These are phyloP conservation scores for Silene uniflora DNA, from an alignment of 148 eudicot species.

Conservation along the genomic window DNA sequence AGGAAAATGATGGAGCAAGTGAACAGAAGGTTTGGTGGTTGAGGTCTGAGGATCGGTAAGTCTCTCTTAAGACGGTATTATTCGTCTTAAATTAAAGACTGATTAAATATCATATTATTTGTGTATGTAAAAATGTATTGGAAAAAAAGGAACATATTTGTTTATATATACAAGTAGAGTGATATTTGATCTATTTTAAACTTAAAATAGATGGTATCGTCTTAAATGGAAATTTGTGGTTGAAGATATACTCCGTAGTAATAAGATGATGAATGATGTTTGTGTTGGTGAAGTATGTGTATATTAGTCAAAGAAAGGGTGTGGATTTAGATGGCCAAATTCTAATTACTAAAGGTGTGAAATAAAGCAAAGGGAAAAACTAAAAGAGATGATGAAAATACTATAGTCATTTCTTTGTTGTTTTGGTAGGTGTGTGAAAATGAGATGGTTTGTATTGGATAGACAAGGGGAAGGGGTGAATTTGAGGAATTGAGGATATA, in stretches of 20 bases:
- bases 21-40: conserved; percentile 10
- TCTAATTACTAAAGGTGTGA: neutral
- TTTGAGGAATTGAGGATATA: too few relatives aligned
- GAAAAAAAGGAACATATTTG: too few relatives aligned
- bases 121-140: too few relatives aligned
- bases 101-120: too few relatives aligned
- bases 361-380: neutral
- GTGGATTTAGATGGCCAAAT: conserved; percentile 3
- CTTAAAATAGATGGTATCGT: too few relatives aligned
- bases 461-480: too few relatives aligned
- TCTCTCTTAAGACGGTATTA: too few relatives aligned
- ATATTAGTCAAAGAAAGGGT: neutral
- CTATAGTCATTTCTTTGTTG: neutral
- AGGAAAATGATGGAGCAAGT: conserved; percentile 14
- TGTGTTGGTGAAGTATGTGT: neutral
- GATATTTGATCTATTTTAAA: too few relatives aligned
- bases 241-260: neutral
- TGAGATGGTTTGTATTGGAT: neutral
- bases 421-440: conserved; percentile 1
- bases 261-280: neutral
- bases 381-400: neutral
- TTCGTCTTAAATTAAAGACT: too few relatives aligned
- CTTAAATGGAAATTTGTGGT: neutral
- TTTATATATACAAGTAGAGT: too few relatives aligned
- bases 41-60: neutral